phyloP scores from a whole-genome alignment of 148 eudicot species.

The Amaranthus cruentus region DNA sequence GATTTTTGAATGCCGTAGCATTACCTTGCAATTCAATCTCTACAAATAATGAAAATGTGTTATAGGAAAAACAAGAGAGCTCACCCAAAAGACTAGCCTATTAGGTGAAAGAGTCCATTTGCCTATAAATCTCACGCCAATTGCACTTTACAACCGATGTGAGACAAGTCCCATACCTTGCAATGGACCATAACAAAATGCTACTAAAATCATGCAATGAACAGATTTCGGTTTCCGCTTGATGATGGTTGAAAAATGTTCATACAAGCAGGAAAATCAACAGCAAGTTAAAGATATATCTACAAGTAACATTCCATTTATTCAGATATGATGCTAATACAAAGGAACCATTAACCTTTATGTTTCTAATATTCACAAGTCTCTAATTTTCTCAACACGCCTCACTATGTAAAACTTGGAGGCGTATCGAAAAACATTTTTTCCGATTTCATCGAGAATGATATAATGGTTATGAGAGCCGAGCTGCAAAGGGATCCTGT shows the following conservation, averaged over 20 bases:
- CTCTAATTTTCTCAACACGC: background rate
- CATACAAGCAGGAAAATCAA: slow-evolving; percentile 7
- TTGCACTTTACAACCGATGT: no score
- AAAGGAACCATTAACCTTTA: background rate
- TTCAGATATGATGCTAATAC: background rate
- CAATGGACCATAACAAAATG: no score
- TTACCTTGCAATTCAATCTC: no score
- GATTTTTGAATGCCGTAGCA: no score
- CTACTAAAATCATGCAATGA: background rate
- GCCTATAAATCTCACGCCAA: no score
- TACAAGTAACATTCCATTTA: background rate
- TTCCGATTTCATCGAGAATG: slow-evolving; percentile 2
- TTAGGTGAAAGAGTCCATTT: no score
- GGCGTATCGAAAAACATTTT: background rate
- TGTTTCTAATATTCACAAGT: background rate
- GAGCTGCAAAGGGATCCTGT: slow-evolving; percentile 25
- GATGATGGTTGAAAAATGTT: background rate
- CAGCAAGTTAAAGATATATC: background rate
- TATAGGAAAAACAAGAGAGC: no score
- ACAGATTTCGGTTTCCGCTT: background rate
- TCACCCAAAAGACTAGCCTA: no score
- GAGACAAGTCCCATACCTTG: no score
- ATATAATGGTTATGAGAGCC: slow-evolving; percentile 14
- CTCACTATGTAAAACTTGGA: background rate
- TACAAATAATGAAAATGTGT: no score